Evolutionary conservation across 495 filamentous ascomycete species (phyloP), one percentile per base, ranked within the genome.

Genomic region (Trichodelitschia bisporula): DNA sequence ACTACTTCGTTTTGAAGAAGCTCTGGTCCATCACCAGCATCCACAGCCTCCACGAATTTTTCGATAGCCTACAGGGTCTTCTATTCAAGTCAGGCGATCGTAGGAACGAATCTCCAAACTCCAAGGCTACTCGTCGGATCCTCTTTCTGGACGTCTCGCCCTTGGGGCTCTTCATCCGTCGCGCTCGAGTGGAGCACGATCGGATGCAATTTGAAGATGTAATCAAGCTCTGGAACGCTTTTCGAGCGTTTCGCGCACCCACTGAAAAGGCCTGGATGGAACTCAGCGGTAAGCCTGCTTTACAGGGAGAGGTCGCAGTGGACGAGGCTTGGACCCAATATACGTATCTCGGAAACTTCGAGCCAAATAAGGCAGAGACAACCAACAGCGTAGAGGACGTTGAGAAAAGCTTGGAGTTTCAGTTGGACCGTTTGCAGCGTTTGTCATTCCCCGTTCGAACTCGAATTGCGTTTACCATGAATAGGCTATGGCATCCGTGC

Each of bases 11-110:
- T 4, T n/a, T n/a, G n/a, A 65, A 70, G 32, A 79, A 74, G 39
- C 48, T 95, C 19, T 97, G 86, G 84, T 58, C 59, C 1, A 64
- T 95, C 24, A 66, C 86, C 44, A 82, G 67, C 24, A 58, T 83
- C 11, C 66, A 90, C 54, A 69, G 68, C 0, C 50, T 91, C 11
- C 69, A 38, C 13, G 23, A 3, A 4, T 40, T 51, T 9, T 50
- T 55, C 31, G 40, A 53, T 27, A 19, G 33, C 12, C 28, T 51
- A n/a, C 29, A 34, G 23, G 21, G 33, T 29, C 31, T 40, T 18
- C 33, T 44, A 31, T 14, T 36, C 26, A 19, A 28, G n/a, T 26
- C 16, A 16, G 16, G 15, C 24, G 27, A 30, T 4, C 3, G 25
- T n/a, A 29, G 27, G 10, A n/a, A 27, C 26, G 15, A 4, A 9